Evolutionary conservation across 129 eudicot species (phyloP).

Genomic region (Tanacetum coccineum): DNA sequence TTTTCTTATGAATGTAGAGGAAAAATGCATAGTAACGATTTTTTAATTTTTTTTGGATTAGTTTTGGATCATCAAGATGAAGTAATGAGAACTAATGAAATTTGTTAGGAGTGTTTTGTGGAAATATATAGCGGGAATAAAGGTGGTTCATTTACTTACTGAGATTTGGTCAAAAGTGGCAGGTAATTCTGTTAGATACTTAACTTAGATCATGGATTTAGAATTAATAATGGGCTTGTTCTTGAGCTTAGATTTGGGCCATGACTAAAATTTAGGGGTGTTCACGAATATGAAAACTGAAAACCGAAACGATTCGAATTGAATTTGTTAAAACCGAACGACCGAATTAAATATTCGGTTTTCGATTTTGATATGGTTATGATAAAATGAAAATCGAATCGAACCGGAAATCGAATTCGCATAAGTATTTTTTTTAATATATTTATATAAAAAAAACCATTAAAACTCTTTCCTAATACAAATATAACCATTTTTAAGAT

Average conservation of each 20-base stretch:
- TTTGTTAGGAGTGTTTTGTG: conserved; percentile 25
- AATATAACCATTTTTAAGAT: too few relatives aligned
- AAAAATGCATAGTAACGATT: conserved; percentile 49
- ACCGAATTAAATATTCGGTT: too few relatives aligned
- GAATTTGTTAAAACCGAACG: too few relatives aligned
- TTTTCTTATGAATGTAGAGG: conserved; percentile 38
- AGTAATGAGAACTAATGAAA: conserved; percentile 5
- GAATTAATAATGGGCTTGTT: background rate
- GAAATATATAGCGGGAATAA: conserved; percentile 34
- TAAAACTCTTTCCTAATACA: too few relatives aligned
- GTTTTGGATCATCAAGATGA: background rate
- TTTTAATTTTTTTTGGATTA: background rate
- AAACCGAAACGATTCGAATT: too few relatives aligned
- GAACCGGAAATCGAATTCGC: too few relatives aligned
- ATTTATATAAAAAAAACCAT: too few relatives aligned
- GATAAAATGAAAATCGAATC: too few relatives aligned
- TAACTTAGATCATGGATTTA: too few relatives aligned
- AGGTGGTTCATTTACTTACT: conserved; percentile 31
- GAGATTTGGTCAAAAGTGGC: conserved; percentile 25
- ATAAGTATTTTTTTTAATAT: too few relatives aligned
- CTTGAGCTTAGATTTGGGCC: background rate
- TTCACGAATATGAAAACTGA: too few relatives aligned
- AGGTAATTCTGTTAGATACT: conserved; percentile 15
- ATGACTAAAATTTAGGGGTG: background rate
- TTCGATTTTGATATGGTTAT: too few relatives aligned